phyloP scores from a whole-genome alignment of 805 yeast genomes.

The Kazachstania kunashirensis region DNA sequence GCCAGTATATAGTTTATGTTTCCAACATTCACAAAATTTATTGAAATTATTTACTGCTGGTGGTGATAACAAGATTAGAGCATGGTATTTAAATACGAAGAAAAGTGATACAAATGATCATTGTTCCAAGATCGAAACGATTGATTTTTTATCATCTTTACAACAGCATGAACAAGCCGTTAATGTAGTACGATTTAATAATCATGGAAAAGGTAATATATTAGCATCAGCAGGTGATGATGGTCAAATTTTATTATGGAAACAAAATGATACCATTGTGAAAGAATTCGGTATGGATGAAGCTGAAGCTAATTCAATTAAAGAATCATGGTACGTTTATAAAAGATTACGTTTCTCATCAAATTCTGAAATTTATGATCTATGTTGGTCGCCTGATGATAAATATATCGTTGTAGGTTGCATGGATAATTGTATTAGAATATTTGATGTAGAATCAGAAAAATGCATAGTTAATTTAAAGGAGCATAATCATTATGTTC shows the following conservation, averaged over 20 bases:
- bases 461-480: slow-evolving; percentile 7
- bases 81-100: slow-evolving; percentile 33
- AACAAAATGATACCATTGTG: slow-evolving; percentile 41
- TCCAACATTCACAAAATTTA: slow-evolving; percentile 46
- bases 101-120: slow-evolving; percentile 11
- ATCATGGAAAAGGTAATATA: slow-evolving; percentile 41
- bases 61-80: slow-evolving; percentile 83
- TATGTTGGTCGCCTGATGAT: slow-evolving; percentile 87
- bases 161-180: slow-evolving; percentile 91
- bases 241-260: slow-evolving; percentile 82
- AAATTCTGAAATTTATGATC: slow-evolving; percentile 73
- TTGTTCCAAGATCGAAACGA: slow-evolving; percentile 30
- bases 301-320: slow-evolving; percentile 37
- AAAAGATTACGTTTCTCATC: slow-evolving; percentile 44
- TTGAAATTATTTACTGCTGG: slow-evolving; percentile 77
- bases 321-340: slow-evolving; percentile 62
- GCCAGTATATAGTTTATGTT: slow-evolving; percentile 61
- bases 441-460: slow-evolving; percentile 33
- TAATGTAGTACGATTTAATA: slow-evolving; percentile 73
- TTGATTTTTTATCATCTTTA: slow-evolving; percentile 72
- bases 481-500: slow-evolving; percentile 83
- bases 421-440: slow-evolving; percentile 76
- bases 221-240: slow-evolving; percentile 95
- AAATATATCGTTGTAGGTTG: slow-evolving; percentile 74
- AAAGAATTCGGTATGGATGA: slow-evolving; percentile 26